Conservation (phyloP, 1,284 basidiomycete species). For the Schizophyllum amplum region DNA sequence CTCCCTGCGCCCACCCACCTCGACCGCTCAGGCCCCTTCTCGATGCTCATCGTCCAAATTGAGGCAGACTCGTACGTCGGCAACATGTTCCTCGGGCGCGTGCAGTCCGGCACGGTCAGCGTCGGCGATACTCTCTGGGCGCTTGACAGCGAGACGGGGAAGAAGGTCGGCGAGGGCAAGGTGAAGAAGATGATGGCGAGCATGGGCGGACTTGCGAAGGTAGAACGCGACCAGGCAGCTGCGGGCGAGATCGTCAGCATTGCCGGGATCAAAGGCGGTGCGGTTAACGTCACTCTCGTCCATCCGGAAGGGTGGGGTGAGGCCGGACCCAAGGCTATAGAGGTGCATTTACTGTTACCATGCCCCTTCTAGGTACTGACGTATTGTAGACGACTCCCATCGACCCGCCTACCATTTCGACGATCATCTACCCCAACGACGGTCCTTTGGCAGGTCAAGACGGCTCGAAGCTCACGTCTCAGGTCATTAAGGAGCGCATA, state of each 20-base stretch:
- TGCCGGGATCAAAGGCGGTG: conserved; percentile 36
- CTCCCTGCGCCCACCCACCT: conserved; percentile 32
- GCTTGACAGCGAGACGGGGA: conserved; percentile 26
- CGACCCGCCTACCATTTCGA: conserved; percentile 40
- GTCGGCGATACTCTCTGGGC: conserved; percentile 31
- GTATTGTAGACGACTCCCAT: conserved; percentile 33
- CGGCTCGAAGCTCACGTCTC: conserved; percentile 38
- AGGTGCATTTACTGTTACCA: conserved; percentile 19
- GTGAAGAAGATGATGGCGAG: conserved; percentile 36
- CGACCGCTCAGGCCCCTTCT: conserved; percentile 29
- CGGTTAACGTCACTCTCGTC: conserved; percentile 35
- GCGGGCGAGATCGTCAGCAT: conserved; percentile 40
- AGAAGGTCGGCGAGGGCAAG: conserved; percentile 38
- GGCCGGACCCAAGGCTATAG: conserved; percentile 29
- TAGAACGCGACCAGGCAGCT: conserved; percentile 31
- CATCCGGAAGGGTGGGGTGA: conserved; percentile 34
- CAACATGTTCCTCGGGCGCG: conserved; percentile 34
- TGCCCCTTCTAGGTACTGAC: not conserved
- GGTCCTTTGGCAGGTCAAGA: conserved; percentile 35
- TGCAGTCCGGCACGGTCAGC: conserved; percentile 30
- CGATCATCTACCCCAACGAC: conserved; percentile 37
- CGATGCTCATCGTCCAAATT: conserved; percentile 40
- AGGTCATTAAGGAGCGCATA: conserved; percentile 36
- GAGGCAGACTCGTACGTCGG: conserved; percentile 38
- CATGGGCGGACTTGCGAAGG: conserved; percentile 27